A percentile compares a stretch with the other conserved stretches of the same genome.
phyloP scores from a whole-genome alignment of 2,329 filamentous ascomycete species.

The Epichloe coenophiala region DNA sequence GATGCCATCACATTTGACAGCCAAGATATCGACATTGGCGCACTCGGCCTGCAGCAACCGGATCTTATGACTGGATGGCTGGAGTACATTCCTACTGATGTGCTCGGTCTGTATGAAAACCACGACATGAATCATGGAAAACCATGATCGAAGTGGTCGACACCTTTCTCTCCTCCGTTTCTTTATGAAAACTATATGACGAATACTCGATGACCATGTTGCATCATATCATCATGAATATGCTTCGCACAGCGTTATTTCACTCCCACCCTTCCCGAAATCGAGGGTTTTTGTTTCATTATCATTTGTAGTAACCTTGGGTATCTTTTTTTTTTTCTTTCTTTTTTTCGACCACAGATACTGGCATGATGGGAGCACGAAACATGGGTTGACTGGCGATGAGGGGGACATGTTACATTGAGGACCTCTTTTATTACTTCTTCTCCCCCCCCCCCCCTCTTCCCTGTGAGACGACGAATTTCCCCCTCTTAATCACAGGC shows the following conservation, averaged over 20 bases:
- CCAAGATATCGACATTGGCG: slow-evolving; percentile 63
- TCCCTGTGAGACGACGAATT: neutral
- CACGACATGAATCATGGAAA: slow-evolving; percentile 16
- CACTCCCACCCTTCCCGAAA: neutral
- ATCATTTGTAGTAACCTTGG: neutral
- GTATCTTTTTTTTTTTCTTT: neutral
- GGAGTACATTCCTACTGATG: slow-evolving; percentile 56
- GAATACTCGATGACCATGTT: neutral
- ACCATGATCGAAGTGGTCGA: neutral
- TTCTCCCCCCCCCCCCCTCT: neutral
- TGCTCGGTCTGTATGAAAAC: slow-evolving; percentile 41
- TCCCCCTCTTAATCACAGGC: no score
- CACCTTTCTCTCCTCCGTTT: neutral
- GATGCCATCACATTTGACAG: slow-evolving; percentile 58
- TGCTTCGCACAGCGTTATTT: neutral
- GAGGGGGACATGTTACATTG: neutral
- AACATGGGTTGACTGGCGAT: neutral
- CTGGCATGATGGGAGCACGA: neutral
- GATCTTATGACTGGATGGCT: slow-evolving; percentile 61
- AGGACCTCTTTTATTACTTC: neutral
- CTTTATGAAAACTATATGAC: no score
- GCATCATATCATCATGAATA: neutral
- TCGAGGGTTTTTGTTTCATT: neutral
- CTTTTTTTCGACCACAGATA: neutral
- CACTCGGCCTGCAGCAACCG: slow-evolving; percentile 41